phyloP scores from a whole-genome alignment of 139 green algal species.

The Asterochloris sp. region DNA sequence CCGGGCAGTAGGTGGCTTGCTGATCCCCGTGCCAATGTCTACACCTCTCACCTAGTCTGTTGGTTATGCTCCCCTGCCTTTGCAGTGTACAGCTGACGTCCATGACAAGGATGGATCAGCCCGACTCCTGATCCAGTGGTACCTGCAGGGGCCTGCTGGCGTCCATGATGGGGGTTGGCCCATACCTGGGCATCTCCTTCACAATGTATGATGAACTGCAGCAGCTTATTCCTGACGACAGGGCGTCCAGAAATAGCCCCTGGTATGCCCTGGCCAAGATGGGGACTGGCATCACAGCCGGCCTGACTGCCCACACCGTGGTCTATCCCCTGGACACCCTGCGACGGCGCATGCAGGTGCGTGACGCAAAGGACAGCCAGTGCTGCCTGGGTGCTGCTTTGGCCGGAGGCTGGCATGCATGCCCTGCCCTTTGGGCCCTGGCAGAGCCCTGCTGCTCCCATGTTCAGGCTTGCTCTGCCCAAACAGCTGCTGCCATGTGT shows the following conservation, averaged over 20 bases:
- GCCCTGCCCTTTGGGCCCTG: background rate
- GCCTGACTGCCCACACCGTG: constrained; percentile 45
- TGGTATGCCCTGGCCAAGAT: constrained; percentile 64
- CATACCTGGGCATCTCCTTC: constrained; percentile 58
- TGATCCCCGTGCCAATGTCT: too few relatives aligned
- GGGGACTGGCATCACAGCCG: constrained; percentile 46
- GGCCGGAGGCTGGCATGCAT: background rate
- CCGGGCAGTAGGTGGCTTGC: too few relatives aligned
- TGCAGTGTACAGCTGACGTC: too few relatives aligned
- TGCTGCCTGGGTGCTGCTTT: background rate
- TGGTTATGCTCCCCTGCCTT: too few relatives aligned
- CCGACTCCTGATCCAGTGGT: background rate
- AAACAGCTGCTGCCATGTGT: background rate
- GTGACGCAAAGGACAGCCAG: constrained; percentile 11
- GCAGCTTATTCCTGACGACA: constrained; percentile 39
- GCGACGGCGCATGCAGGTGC: constrained; percentile 58
- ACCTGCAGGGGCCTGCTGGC: constrained; percentile 49
- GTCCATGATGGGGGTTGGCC: constrained; percentile 47
- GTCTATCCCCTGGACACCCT: constrained; percentile 67
- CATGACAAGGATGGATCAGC: background rate
- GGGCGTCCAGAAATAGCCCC: constrained; percentile 18
- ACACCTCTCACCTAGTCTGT: too few relatives aligned
- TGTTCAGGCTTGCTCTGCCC: background rate
- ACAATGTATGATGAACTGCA: constrained; percentile 35
- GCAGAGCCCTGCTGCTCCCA: background rate